These are phyloP conservation scores for Leccinellum rugosiceps DNA, from an alignment of 768 basidiomycete species.

Conservation along the genomic window DNA sequence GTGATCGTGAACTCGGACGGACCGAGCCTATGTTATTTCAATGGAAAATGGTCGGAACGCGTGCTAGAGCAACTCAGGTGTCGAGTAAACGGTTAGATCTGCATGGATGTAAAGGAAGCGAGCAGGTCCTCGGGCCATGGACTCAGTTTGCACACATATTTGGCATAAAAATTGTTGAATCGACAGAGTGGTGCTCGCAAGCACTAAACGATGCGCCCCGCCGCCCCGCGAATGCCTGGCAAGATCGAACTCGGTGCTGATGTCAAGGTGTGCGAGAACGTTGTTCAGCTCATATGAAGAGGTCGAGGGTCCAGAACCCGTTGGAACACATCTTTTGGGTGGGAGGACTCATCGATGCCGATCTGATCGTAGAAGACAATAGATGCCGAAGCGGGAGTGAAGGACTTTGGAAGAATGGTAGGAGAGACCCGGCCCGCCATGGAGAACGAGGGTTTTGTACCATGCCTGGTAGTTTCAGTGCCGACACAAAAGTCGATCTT, in stretches of 20 bases:
- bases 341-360: too few species aligned
- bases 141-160: slow-evolving; percentile 33
- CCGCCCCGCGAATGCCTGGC: slow-evolving; percentile 60
- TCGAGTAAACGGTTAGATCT: slow-evolving; percentile 32
- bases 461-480: too few species aligned
- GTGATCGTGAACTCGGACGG: slow-evolving; percentile 37
- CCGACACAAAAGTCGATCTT: too few species aligned
- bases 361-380: slow-evolving; percentile 41
- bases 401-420: too few species aligned
- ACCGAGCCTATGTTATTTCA: slow-evolving; percentile 6
- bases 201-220: slow-evolving; percentile 36
- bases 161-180: slow-evolving; percentile 30
- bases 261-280: slow-evolving; percentile 31
- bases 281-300: slow-evolving; percentile 30
- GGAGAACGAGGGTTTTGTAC: too few species aligned
- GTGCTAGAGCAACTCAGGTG: slow-evolving; percentile 24
- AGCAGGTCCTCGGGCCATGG: slow-evolving; percentile 35
- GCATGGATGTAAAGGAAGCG: slow-evolving; percentile 22
- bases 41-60: neutral
- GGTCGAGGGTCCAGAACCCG: slow-evolving; percentile 43
- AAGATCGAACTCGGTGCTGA: slow-evolving; percentile 18
- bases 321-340: neutral
- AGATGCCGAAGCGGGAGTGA: slow-evolving; percentile 26
- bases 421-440: too few species aligned
- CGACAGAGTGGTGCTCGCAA: slow-evolving; percentile 33